Base-by-base conservation (phyloP, 495 filamentous ascomycete species). In the Delitschia confertaspora region DNA sequence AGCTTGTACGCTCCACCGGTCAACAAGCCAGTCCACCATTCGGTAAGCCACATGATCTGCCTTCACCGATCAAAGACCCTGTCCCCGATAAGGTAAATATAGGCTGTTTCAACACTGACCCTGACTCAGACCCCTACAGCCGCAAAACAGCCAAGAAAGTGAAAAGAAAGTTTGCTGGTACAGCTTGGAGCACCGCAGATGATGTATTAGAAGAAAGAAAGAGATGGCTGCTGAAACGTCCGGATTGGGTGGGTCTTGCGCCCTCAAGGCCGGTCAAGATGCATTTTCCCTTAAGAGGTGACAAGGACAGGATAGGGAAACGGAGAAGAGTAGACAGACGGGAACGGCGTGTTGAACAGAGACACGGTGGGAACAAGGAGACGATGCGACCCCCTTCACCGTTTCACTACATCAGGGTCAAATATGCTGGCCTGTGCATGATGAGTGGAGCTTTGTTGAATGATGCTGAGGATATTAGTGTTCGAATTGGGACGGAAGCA, bases 401-500 rank as follows among this genome's bases (percentile, higher is more conserved):
- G 1, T 29, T 39, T 8, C 43, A 42, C n/a, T 24, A 52, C 31
- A 17, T 42, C 4, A 8, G 56, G 3, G 20, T 45, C 3, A 18
- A 30, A 6, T 8, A 16, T 4, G 42, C 36, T 21, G 33, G 29
- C 10, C 27, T 42, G 25, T 33, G 53, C 22, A 47, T 51, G 47
- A 54, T 51, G 47, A 54, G 58, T 31, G 48, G 50, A 8, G 54
- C 42, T 9, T 31, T 56, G 4, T 6, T 6, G 7, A 27, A 45
- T 11, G 45, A 47, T 16, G 25, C 10, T 11, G 41, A 57, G 34
- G 40, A 53, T 32, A 53, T 65, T 20, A 42, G 30, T 29, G 42
- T 65, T 33, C 57, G 54, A 19, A 60, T 62, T 17, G 58, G 62
- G 18, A 57, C 53, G 6, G 60, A 58, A 42, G 62, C 62, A 41